A percentile compares a stretch with the other conserved stretches of the same genome.
phyloP scores from a whole-genome alignment of 1,284 basidiomycete genomes.

The Apiotrichum brassicae region DNA sequence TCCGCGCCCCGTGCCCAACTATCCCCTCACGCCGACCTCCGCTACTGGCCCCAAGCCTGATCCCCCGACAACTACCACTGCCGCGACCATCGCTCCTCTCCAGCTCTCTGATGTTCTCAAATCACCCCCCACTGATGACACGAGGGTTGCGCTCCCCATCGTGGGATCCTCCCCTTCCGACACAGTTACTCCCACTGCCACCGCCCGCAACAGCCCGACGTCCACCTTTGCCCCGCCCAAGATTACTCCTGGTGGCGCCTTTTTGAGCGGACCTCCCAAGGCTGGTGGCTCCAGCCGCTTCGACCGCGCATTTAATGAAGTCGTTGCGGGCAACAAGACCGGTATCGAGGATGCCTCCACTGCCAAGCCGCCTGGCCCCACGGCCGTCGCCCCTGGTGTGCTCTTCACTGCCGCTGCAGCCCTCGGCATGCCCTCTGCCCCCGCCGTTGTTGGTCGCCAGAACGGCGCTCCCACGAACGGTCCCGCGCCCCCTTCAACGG shows the following conservation, averaged over 20 bases:
- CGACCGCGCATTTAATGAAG: conserved; percentile 44
- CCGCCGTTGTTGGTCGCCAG: conserved; percentile 22
- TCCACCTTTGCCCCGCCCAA: conserved; percentile 34
- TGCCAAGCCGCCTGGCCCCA: conserved; percentile 29
- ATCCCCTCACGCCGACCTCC: conserved; percentile 29
- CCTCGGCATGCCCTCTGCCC: conserved; percentile 36
- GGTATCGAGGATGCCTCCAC: conserved; percentile 20
- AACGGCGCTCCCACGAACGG: background rate
- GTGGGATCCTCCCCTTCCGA: background rate
- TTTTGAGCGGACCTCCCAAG: conserved; percentile 22
- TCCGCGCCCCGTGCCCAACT: conserved; percentile 28
- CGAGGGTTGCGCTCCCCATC: background rate
- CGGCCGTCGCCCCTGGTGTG: conserved; percentile 40
- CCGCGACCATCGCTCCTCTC: conserved; percentile 24
- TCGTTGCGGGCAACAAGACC: conserved; percentile 38
- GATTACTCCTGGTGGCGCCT: conserved; percentile 31
- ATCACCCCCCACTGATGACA: conserved; percentile 27
- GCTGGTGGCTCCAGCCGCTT: conserved; percentile 31
- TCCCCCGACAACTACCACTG: background rate
- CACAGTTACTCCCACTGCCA: conserved; percentile 28
- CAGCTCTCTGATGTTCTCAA: conserved; percentile 44
- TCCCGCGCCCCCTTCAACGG: background rate
- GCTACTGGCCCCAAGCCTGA: conserved; percentile 5
- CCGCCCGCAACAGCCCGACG: conserved; percentile 26
- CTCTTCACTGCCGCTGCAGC: conserved; percentile 36